phyloP scores from a whole-genome alignment of 306 rosid genomes.

The Casuarina cunninghamiana region DNA sequence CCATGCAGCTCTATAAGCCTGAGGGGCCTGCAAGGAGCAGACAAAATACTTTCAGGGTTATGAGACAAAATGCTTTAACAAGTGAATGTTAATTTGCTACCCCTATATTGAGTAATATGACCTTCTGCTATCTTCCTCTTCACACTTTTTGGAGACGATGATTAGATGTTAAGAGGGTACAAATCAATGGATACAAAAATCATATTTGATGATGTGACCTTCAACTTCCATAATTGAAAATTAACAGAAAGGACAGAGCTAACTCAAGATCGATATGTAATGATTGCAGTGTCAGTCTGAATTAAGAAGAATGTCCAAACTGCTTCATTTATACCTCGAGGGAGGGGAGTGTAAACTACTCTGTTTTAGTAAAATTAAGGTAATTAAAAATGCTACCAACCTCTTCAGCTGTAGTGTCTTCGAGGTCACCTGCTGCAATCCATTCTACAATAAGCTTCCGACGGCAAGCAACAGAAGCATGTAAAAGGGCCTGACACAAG shows the following conservation, averaged over 20 bases:
- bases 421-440: conserved; percentile 86
- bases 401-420: conserved; percentile 53
- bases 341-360: not conserved
- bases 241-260: not conserved
- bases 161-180: not conserved
- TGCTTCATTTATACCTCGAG: not conserved
- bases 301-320: not conserved
- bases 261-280: no score
- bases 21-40: conserved; percentile 57
- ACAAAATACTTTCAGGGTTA: not conserved
- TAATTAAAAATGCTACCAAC: conserved; percentile 38
- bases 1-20: conserved; percentile 67
- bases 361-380: not conserved
- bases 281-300: not conserved
- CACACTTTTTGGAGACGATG: no score
- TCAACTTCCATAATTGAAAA: no score
- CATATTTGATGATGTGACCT: no score
- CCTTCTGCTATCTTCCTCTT: no score
- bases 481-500: conserved; percentile 71
- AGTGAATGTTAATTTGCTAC: no score
- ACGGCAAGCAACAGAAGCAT: conserved; percentile 67
- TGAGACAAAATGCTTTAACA: no score
- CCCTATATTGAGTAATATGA: no score
- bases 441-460: conserved; percentile 72
- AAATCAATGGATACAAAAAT: no score